Base-by-base conservation (phyloP, 768 basidiomycete genomes). In the Kwoniella dendrophila region DNA sequence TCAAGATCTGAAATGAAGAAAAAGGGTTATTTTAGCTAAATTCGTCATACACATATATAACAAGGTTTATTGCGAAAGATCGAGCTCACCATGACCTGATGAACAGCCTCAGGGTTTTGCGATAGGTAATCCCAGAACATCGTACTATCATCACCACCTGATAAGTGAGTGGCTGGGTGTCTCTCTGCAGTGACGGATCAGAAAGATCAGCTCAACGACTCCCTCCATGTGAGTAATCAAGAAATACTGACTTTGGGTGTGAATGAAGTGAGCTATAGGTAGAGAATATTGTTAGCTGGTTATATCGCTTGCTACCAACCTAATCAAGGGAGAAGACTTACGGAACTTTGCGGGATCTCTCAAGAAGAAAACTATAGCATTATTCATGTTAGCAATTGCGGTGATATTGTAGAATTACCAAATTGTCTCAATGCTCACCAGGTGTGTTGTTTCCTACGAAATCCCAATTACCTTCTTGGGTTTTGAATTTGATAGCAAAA, bases 141-240 rank as follows among this genome's bases (percentile, higher is more conserved):
- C 77, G 72, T 75, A 16, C 69, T 67, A 52, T 73, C 71, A 59
- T 92, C 89, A 48, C 87, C 76, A 81, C 92, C 91, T 79, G 89
- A 92, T 70, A 94, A 80, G 80, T 97, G 90, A 7, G 92, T 94
- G 75, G 91, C 90, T 16, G 94, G 94, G 78, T 86, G 88, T 85
- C 72, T 67, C 74, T 80, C 82, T 73, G 49, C 32, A 3, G 1
- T 2, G 2, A 33, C 49, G 34, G 7, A 43, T 81, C 32, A 50
- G 10, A 32, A 8, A 20, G 0, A 38, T 55, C 36, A 55, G 53
- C 2, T 18, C 12, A 43, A 20, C 41, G 41, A 14, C 8, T 7
- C 1, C 6, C 12, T 7, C 0, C 1, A 22, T 7, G 32, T 1
- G 32, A 20, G 29, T 18, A 34, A 51, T 3, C 30, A 30, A 18